phyloP scores from a whole-genome alignment of 192 early-diverging fungal genomes.

The Helicostylum pulchrum region DNA sequence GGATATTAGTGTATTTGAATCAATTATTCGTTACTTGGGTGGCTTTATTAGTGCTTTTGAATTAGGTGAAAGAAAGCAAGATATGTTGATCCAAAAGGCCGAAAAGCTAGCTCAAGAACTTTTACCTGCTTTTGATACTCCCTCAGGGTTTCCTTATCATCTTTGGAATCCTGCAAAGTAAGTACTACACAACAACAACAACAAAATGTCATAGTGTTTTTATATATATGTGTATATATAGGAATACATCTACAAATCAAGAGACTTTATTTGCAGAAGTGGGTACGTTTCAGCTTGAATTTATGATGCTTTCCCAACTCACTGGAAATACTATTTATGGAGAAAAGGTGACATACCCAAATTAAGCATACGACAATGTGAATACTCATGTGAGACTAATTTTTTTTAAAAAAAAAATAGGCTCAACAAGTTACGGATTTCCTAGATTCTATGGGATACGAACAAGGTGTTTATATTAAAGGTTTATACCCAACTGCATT shows the following conservation, averaged over 20 bases:
- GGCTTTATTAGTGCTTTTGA: slow-evolving; percentile 85
- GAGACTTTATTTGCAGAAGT: slow-evolving; percentile 17
- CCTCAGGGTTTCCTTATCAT: slow-evolving; percentile 61
- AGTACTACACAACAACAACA: not conserved
- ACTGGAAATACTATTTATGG: slow-evolving; percentile 67
- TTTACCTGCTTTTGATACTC: slow-evolving; percentile 69
- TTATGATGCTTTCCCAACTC: slow-evolving; percentile 72
- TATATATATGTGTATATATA: not conserved
- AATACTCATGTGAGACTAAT: not conserved
- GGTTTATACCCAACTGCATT: slow-evolving; percentile 65
- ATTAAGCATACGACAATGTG: not conserved
- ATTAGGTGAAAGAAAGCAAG: slow-evolving; percentile 58
- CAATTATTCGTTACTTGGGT: slow-evolving; percentile 73
- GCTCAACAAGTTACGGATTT: slow-evolving; percentile 30
- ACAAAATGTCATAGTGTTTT: not conserved
- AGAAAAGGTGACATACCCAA: slow-evolving; percentile 38
- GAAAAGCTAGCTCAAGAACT: slow-evolving; percentile 61
- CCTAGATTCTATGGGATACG: slow-evolving; percentile 26
- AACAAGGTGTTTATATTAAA: slow-evolving; percentile 36
- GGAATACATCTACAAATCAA: not conserved
- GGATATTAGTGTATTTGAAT: slow-evolving; percentile 76
- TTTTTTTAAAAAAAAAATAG: slow-evolving; percentile 6
- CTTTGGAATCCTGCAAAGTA: slow-evolving; percentile 46
- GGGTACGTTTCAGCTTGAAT: slow-evolving; percentile 70
- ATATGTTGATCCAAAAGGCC: slow-evolving; percentile 64